phyloP scores from a whole-genome alignment of 441 rosid species.

The Pelargonium citronellum region DNA sequence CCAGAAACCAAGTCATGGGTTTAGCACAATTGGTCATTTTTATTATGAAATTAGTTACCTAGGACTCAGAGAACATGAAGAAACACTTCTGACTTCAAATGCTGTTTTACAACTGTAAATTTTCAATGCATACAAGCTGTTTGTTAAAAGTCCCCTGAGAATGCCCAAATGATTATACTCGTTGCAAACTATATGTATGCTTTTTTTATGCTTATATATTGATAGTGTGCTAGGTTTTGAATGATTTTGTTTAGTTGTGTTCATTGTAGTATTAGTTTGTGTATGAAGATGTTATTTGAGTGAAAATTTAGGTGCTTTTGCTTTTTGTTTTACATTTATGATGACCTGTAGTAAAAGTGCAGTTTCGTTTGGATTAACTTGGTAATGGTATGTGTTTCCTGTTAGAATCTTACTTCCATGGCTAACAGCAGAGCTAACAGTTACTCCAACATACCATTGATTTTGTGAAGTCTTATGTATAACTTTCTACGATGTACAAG shows the following conservation, averaged over 20 bases:
- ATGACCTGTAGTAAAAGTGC: too few species aligned
- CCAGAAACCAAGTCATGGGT: background rate
- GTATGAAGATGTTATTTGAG: too few species aligned
- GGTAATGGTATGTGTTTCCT: too few species aligned
- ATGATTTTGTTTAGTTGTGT: background rate
- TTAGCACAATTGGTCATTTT: too few species aligned
- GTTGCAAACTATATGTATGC: background rate
- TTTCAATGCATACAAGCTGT: slow-evolving; percentile 4
- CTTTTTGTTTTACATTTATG: too few species aligned
- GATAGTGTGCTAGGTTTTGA: background rate
- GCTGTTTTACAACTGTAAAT: background rate
- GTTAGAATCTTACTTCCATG: too few species aligned
- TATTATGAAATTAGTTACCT: too few species aligned
- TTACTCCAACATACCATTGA: too few species aligned
- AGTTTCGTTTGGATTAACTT: too few species aligned
- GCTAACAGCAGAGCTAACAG: too few species aligned
- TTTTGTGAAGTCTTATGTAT: background rate
- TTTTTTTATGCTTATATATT: background rate
- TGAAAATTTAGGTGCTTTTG: too few species aligned
- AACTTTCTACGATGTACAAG: background rate
- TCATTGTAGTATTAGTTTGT: background rate
- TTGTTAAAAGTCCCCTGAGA: slow-evolving; percentile 16
- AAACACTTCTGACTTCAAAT: background rate
- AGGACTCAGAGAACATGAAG: background rate
- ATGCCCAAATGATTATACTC: background rate